Evolutionary conservation across 2,329 filamentous ascomycete genomes (phyloP), one percentile per base, ranked within the genome.

Genomic region (Sarocladium strictum): DNA sequence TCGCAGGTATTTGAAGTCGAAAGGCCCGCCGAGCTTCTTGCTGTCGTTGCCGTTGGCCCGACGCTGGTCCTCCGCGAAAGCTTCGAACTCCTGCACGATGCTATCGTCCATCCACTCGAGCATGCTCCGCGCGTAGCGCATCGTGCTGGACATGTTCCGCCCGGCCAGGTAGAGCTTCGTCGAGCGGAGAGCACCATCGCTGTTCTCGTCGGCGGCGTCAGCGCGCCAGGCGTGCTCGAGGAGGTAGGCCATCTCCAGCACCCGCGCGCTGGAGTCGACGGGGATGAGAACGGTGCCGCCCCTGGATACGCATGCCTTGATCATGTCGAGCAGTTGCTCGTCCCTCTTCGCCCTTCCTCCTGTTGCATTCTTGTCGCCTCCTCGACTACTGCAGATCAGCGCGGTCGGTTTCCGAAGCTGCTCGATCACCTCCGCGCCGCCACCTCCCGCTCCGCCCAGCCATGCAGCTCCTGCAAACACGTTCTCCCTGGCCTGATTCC

Each of bases 101-200:
- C 85, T 87, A 64, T 97, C 92, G 65, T 97, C 92, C 92, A 99
- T 97, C 94, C 94, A 99, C 66, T 99, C 94, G 29, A 99, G 76
- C 89, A 99, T 96, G 68, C 93, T 97, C 60, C 92, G 82, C 24
- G 93, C 89, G 61, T 97, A 90, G 53, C 90, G 82, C 78, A 97
- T 89, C 0, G 92, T 96, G 58, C 90, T 92, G 56, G 89, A 86
- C 59, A 90, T 88, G 58, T 90, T 96, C 56, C 86, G 86, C 37
- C 91, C 92, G 1, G 92, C 93, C 41, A 99, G 76, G 65, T 91
- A 97, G 1, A 97, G 76, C 62, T 79, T 83, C 0, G 81, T 73
- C 1, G 74, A 70, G 54, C 75, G 75, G 15, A 86, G 70, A 1
- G 72, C 70, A 21, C 78, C 77, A 21, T 79, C 71, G 21, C 78